Evolutionary conservation across 202 grass and related monocot genomes (phyloP).

Genomic region (Zoysia matrella): DNA sequence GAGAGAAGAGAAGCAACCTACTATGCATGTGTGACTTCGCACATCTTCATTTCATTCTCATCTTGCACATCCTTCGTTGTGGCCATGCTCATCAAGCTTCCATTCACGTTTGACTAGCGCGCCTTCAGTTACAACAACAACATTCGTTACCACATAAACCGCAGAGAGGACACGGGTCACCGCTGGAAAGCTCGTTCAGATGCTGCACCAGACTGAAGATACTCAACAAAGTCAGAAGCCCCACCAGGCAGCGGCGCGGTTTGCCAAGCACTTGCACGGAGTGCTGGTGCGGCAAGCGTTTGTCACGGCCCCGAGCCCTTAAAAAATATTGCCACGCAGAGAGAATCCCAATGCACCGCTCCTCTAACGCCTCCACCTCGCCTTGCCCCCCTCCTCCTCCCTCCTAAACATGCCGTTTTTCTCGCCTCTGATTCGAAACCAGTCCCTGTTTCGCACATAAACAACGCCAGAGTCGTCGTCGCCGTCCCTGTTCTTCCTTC

Average conservation of each 20-base stretch:
- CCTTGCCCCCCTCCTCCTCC: background rate
- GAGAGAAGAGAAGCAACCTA: too few relatives aligned
- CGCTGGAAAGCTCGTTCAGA: too few relatives aligned
- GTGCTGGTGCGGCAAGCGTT: conserved; percentile 37
- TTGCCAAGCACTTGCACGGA: background rate
- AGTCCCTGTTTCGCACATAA: conserved; percentile 30
- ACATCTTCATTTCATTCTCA: too few relatives aligned
- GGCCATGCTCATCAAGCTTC: too few relatives aligned
- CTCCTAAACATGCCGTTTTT: conserved; percentile 30
- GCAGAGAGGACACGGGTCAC: too few relatives aligned
- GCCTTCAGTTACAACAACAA: too few relatives aligned
- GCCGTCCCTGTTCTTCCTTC: background rate
- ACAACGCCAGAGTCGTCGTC: conserved; percentile 39
- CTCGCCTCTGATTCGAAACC: conserved; percentile 14
- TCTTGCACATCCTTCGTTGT: too few relatives aligned
- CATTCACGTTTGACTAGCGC: too few relatives aligned
- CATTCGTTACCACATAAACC: too few relatives aligned
- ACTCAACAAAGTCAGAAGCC: background rate
- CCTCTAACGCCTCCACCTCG: conserved; percentile 23
- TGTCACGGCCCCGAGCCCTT: background rate
- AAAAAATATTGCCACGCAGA: conserved; percentile 33
- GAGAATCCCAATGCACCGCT: conserved; percentile 54
- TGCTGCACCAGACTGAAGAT: too few relatives aligned
- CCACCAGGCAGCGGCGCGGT: background rate
- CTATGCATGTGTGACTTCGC: too few relatives aligned